phyloP scores from a whole-genome alignment of 257 asterid genomes.

The Salvia splendens region DNA sequence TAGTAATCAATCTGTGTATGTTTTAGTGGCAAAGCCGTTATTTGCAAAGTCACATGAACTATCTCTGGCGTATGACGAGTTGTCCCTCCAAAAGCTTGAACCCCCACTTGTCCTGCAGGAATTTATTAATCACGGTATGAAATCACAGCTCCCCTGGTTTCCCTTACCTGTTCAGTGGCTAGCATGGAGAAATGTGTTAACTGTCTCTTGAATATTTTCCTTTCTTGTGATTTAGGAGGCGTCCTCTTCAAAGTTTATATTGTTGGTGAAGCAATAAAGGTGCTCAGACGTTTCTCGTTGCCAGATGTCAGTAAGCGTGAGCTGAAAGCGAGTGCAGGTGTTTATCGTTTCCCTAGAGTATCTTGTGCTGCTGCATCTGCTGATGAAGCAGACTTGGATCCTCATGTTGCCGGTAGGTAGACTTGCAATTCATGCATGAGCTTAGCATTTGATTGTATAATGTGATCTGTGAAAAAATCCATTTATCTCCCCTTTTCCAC shows the following conservation, averaged over 20 bases:
- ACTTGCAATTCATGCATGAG: constrained; percentile 7
- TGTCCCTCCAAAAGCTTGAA: constrained; percentile 80
- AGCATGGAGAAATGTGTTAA: not conserved
- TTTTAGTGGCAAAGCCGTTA: constrained; percentile 90
- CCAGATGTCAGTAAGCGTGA: constrained; percentile 86
- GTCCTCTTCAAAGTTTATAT: constrained; percentile 90
- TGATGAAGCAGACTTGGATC: constrained; percentile 93
- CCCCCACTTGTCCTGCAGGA: constrained; percentile 96
- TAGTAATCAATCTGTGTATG: constrained; percentile 3
- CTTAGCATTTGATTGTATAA: too few species aligned
- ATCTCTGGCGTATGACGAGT: constrained; percentile 82
- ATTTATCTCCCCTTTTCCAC: not conserved
- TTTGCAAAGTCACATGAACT: constrained; percentile 92
- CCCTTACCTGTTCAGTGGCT: not conserved
- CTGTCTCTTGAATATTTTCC: not conserved
- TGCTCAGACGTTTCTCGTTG: constrained; percentile 87
- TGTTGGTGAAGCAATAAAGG: constrained; percentile 91
- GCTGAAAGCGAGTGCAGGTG: constrained; percentile 60
- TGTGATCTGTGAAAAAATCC: not conserved
- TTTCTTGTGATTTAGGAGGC: constrained; percentile 61
- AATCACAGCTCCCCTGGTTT: not conserved
- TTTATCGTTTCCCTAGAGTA: constrained; percentile 90
- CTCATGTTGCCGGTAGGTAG: constrained; percentile 72
- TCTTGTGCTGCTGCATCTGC: constrained; percentile 98
- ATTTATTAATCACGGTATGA: constrained; percentile 88